Evolutionary conservation across 495 filamentous ascomycete genomes (phyloP).

Genomic region (Neurospora sp.): DNA sequence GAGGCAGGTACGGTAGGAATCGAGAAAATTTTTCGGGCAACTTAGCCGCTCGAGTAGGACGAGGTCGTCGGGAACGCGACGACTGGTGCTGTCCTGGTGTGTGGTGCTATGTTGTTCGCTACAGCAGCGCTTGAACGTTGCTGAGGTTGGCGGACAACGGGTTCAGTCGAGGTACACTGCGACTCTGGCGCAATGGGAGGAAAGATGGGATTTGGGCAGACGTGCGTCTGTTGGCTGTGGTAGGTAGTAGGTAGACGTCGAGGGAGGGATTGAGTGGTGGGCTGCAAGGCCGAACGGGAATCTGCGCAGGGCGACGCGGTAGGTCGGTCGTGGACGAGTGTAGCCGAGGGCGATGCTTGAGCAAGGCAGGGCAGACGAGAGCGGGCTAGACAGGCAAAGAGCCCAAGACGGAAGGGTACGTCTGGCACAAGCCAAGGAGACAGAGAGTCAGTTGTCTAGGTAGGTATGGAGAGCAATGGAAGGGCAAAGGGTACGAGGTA

Average conservation of each 20-base stretch:
- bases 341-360: conserved; percentile 11
- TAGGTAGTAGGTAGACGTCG: conserved; percentile 1
- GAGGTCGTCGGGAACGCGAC: conserved; percentile 24
- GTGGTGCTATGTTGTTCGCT: conserved; percentile 15
- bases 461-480: not conserved
- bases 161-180: conserved; percentile 17
- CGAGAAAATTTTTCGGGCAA: conserved; percentile 24
- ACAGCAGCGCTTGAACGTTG: conserved; percentile 14
- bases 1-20: conserved; percentile 6
- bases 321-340: conserved; percentile 6
- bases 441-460: not conserved
- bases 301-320: conserved; percentile 9
- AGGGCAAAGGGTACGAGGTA: not conserved
- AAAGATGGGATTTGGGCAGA: conserved; percentile 19
- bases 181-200: conserved; percentile 18
- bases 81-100: conserved; percentile 18
- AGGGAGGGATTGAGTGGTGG: conserved; percentile 7
- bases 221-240: conserved; percentile 16
- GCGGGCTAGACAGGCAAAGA: not conserved
- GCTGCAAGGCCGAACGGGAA: conserved; percentile 21
- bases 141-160: conserved; percentile 14
- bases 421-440: not conserved
- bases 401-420: not conserved
- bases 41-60: conserved; percentile 33
- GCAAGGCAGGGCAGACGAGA: conserved; percentile 5